These are phyloP conservation scores for Schizophyllum amplum DNA, from an alignment of 1,284 basidiomycete species.

Conservation along the genomic window DNA sequence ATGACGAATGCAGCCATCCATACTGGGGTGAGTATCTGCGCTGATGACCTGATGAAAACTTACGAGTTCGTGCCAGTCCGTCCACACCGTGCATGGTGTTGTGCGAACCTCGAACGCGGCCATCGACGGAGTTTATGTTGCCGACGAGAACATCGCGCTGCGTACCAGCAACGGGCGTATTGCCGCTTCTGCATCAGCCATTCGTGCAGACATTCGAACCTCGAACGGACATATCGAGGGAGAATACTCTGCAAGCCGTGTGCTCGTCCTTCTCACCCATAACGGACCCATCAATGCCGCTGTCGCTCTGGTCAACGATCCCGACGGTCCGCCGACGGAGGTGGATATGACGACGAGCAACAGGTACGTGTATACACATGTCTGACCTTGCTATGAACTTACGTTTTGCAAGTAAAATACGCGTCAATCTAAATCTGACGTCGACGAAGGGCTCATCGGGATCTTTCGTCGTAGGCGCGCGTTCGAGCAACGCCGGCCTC, in stretches of 20 bases:
- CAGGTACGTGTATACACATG: conserved; percentile 29
- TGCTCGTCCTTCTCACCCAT: conserved; percentile 27
- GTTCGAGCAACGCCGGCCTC: not conserved
- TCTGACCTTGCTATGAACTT: too few relatives aligned
- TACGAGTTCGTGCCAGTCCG: too few relatives aligned
- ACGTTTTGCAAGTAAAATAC: conserved; percentile 1
- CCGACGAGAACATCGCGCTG: too few relatives aligned
- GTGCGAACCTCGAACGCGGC: too few relatives aligned
- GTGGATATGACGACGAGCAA: conserved; percentile 27
- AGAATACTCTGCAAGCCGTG: conserved; percentile 26
- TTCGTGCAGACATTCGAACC: conserved; percentile 21
- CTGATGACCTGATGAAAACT: too few relatives aligned
- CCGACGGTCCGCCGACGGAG: conserved; percentile 15
- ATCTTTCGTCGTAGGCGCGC: conserved; percentile 5
- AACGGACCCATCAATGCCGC: conserved; percentile 28
- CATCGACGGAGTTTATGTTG: too few relatives aligned
- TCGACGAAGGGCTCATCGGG: not conserved
- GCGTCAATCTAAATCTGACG: conserved; percentile 3
- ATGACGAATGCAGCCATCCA: too few relatives aligned
- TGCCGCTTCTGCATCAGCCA: conserved; percentile 22
- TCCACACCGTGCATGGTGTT: too few relatives aligned
- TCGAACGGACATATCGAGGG: conserved; percentile 33
- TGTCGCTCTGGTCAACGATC: conserved; percentile 25
- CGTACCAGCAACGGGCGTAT: too few relatives aligned
- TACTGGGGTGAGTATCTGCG: too few relatives aligned